phyloP scores from a whole-genome alignment of 148 eudicot genomes.

The Drosera capensis region DNA sequence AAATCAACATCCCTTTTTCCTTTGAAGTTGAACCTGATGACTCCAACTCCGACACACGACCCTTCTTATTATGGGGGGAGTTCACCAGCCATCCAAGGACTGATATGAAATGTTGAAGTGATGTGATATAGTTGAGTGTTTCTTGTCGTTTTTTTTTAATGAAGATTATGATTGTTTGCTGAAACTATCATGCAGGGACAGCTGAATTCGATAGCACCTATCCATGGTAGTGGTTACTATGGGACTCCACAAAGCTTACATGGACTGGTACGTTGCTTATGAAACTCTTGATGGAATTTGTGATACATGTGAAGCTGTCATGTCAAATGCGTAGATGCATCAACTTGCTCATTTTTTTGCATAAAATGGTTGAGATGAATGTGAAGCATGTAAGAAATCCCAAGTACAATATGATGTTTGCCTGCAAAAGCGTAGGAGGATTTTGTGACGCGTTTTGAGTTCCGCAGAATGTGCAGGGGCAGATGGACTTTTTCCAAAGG shows the following conservation, averaged over 20 bases:
- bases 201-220: constrained; percentile 62
- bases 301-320: no score
- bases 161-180: constrained; percentile 2
- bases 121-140: constrained; percentile 1
- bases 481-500: constrained; percentile 81
- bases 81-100: constrained; percentile 74
- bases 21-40: constrained; percentile 91
- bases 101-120: constrained; percentile 32
- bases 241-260: constrained; percentile 59
- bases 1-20: constrained; percentile 20
- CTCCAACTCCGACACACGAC: constrained; percentile 65
- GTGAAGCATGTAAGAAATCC: no score
- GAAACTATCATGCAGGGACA: constrained; percentile 44
- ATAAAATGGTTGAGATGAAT: no score
- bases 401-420: no score
- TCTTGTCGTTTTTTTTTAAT: neutral
- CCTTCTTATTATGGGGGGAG: constrained; percentile 59
- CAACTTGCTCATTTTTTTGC: no score
- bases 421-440: no score
- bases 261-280: constrained; percentile 41
- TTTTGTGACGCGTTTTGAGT: no score
- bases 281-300: no score
- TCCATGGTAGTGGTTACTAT: constrained; percentile 70
- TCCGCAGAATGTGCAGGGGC: constrained; percentile 49
- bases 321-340: no score